Conservation (phyloP, 176 grass and related monocot species). For the Eragrostis nindensis region DNA sequence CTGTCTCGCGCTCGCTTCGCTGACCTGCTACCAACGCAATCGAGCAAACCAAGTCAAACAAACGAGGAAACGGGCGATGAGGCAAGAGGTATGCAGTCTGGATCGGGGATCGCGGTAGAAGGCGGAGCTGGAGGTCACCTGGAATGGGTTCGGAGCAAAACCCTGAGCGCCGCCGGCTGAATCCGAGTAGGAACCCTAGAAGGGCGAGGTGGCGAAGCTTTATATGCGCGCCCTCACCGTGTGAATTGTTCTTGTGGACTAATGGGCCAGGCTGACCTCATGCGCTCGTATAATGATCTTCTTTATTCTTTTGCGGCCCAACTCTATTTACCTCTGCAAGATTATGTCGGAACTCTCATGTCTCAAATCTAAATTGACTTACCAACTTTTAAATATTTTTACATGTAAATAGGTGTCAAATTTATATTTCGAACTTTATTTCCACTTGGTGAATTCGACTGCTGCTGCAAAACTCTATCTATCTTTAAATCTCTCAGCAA, state of each 20-base stretch:
- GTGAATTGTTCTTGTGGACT: not conserved
- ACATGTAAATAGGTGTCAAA: no score
- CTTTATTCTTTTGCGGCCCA: no score
- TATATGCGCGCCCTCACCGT: not conserved
- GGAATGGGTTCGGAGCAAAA: slow-evolving; percentile 10
- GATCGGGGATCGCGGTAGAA: not conserved
- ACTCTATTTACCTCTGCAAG: no score
- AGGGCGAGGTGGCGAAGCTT: not conserved
- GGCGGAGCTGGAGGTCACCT: not conserved
- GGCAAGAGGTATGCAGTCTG: not conserved
- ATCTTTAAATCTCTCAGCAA: no score
- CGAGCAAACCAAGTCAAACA: not conserved
- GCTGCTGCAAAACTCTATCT: no score
- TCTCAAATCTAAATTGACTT: no score
- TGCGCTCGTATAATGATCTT: no score
- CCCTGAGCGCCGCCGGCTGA: slow-evolving; percentile 32
- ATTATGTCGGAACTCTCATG: no score
- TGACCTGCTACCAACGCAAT: not conserved
- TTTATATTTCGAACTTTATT: no score
- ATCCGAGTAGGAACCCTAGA: slow-evolving; percentile 18
- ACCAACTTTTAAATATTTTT: no score
- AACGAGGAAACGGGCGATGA: not conserved
- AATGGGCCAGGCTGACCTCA: slow-evolving; percentile 29
- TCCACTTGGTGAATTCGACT: no score
- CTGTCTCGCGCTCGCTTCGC: not conserved